Evolutionary conservation across 257 asterid species (phyloP).

Genomic region (Agastache rugosa): DNA sequence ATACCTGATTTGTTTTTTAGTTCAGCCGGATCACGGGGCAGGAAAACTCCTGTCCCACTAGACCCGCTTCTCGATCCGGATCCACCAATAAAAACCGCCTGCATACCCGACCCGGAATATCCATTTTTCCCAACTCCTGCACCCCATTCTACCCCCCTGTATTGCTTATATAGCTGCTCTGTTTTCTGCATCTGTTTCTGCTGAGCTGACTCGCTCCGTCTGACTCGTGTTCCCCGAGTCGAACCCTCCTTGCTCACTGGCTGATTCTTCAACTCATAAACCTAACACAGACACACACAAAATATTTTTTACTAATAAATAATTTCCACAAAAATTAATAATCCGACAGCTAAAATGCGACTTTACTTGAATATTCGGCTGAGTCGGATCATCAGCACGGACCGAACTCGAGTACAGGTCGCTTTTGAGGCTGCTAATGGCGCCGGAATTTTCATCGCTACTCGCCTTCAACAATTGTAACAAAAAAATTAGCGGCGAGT

Average conservation of each 20-base stretch:
- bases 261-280: slow-evolving; percentile 55
- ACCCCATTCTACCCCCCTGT: slow-evolving; percentile 43
- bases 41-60: slow-evolving; percentile 82
- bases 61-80: slow-evolving; percentile 52
- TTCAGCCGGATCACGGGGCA: slow-evolving; percentile 58
- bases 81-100: slow-evolving; percentile 75
- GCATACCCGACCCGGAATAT: slow-evolving; percentile 74
- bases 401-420: slow-evolving; percentile 22
- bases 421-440: not conserved
- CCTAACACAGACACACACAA: slow-evolving; percentile 33
- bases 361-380: slow-evolving; percentile 33
- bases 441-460: slow-evolving; percentile 9
- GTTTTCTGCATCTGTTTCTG: slow-evolving; percentile 37
- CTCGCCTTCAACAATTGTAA: slow-evolving; percentile 23
- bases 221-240: slow-evolving; percentile 43
- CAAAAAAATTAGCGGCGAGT: not conserved
- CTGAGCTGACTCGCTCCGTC: slow-evolving; percentile 48
- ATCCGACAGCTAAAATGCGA: not conserved
- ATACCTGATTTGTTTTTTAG: slow-evolving; percentile 64
- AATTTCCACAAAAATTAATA: not conserved
- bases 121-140: slow-evolving; percentile 33
- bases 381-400: slow-evolving; percentile 10
- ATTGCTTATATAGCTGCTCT: slow-evolving; percentile 40
- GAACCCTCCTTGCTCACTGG: slow-evolving; percentile 34
- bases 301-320: not conserved